Base-by-base conservation (phyloP, 2,329 filamentous ascomycete species). In the Pleomassaria siparia region DNA sequence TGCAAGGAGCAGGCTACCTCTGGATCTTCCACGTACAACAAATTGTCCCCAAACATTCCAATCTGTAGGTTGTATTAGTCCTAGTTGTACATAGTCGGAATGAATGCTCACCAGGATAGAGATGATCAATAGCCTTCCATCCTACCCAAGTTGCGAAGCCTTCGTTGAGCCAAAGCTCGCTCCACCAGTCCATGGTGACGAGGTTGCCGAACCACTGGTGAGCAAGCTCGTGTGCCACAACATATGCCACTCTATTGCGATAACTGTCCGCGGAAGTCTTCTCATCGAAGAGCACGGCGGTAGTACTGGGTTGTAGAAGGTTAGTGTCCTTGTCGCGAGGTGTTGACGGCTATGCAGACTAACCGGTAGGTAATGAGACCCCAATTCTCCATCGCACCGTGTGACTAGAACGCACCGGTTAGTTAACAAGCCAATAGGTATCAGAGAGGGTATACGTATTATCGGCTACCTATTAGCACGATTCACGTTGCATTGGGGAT, bases 21-120 rank as follows among this genome's bases (percentile, higher is more conserved):
- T 75, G 50, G 75, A 71, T 71, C 70, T 70, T 57, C 72, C 76
- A 76, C 80, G 78, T 80, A 84, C 81, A 63, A 97, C 89, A 74
- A 96, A 99, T 74, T 96, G 91, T 49, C 89, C 87, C 94, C 94
- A 99, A 25, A 97, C 88, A 62, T 97, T 86, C 92, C 94, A 97
- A 58, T 96, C 92, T 81, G 52, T 9, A 9, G 22, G 11, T 13
- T 8, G 22, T 32, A 15, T 30, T 26, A 25, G 2, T n/a, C 44
- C 63, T 39, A 63, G 55, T 39, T 16, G 3, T 37, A 29, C 2
- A 3, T 21, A 11, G 0, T 2, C 10, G 3, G 8, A 7, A 12
- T 11, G 37, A 10, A 12, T 37, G 55, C 72, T 54, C 72, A 81
- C 80, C 79, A 2, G 94, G 94, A 72, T 97, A 89, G 46, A 97